These are phyloP conservation scores for Metarhizium album DNA, from an alignment of 2,329 filamentous ascomycete species.

Conservation along the genomic window DNA sequence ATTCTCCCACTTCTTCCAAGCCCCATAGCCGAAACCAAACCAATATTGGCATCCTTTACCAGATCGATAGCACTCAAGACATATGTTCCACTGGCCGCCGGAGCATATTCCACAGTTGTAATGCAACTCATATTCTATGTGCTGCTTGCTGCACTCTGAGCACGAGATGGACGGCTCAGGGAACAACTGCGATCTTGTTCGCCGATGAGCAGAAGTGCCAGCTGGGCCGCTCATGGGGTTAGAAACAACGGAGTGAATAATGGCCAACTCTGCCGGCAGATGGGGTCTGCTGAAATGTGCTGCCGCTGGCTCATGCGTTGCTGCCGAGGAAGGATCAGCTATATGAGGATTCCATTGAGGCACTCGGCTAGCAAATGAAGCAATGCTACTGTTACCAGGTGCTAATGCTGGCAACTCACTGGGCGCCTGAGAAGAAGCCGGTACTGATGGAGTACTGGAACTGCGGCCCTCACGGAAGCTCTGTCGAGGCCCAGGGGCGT, in stretches of 20 bases:
- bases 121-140: conserved; percentile 79
- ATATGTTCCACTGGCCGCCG: conserved; percentile 66
- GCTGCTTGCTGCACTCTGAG: conserved; percentile 53
- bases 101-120: conserved; percentile 69
- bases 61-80: conserved; percentile 65
- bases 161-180: conserved; percentile 66
- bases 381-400: conserved; percentile 14
- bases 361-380: conserved; percentile 27
- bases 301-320: conserved; percentile 13
- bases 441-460: conserved; percentile 25
- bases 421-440: conserved; percentile 13
- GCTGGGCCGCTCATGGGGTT: conserved; percentile 23
- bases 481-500: conserved; percentile 26
- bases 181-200: conserved; percentile 40
- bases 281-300: conserved; percentile 16
- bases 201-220: conserved; percentile 24
- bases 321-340: conserved; percentile 1
- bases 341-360: conserved; percentile 16
- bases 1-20: conserved; percentile 56
- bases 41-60: conserved; percentile 74
- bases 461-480: conserved; percentile 32
- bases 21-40: conserved; percentile 75
- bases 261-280: conserved; percentile 30
- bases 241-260: conserved; percentile 21
- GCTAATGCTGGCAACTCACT: conserved; percentile 11